Percentiles rank a stretch among this genome's conserved stretches.
phyloP scores from a whole-genome alignment of 169 alveolate genomes.

The Plasmodium vinckei region DNA sequence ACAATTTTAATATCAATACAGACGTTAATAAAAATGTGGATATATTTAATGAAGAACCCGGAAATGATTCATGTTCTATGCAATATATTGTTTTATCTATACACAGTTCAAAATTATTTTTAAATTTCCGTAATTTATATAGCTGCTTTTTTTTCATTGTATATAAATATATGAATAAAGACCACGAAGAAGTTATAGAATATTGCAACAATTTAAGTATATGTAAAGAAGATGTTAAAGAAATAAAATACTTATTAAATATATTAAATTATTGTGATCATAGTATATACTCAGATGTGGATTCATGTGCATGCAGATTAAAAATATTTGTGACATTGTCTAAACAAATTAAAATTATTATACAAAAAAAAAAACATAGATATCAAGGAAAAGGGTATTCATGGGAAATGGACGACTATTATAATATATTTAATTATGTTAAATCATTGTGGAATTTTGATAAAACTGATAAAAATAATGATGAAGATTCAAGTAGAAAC shows the following conservation, averaged over 20 bases:
- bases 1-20: conserved; percentile 67
- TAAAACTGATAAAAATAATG: conserved; percentile 43
- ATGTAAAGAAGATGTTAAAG: conserved; percentile 71
- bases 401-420: conserved; percentile 51
- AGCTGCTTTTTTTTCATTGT: conserved; percentile 77
- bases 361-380: conserved; percentile 55
- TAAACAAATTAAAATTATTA: conserved; percentile 51
- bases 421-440: conserved; percentile 70
- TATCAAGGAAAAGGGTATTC: not conserved
- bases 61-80: conserved; percentile 15
- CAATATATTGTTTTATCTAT: conserved; percentile 69
- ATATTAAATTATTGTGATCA: conserved; percentile 68
- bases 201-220: conserved; percentile 72
- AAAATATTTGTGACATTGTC: conserved; percentile 66
- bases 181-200: conserved; percentile 72
- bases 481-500: conserved; percentile 27
- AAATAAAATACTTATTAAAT: conserved; percentile 68
- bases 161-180: conserved; percentile 59
- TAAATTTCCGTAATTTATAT: conserved; percentile 52
- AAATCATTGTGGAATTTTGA: conserved; percentile 75
- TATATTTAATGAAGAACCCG: conserved; percentile 29
- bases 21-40: conserved; percentile 52
- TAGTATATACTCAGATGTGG: conserved; percentile 65
- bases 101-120: conserved; percentile 66
- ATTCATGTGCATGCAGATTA: conserved; percentile 75